A percentile compares a stretch with the other conserved stretches of the same genome.
Evolutionary conservation across 345 rosid species (phyloP).

Genomic region (Brassica carinata): DNA sequence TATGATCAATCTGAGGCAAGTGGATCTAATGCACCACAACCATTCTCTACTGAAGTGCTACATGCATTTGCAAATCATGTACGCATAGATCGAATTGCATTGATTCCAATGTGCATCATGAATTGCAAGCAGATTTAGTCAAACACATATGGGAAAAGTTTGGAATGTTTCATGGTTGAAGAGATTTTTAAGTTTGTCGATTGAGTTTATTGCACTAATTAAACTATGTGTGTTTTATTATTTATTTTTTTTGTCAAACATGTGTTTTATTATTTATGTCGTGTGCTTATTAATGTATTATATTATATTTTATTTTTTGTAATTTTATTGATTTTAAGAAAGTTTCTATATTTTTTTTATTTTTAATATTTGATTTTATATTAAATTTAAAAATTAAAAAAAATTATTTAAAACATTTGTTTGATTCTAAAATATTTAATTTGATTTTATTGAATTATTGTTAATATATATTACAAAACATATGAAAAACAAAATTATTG

Average conservation of each 20-base stretch:
- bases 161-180: background rate
- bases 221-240: background rate
- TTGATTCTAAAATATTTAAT: too few species aligned
- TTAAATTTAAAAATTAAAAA: too few species aligned
- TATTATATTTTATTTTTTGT: too few species aligned
- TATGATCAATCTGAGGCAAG: background rate
- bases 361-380: too few species aligned
- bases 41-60: background rate
- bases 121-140: background rate
- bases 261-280: background rate
- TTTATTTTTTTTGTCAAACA: too few species aligned
- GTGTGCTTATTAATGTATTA: background rate
- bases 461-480: too few species aligned
- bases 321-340: too few species aligned
- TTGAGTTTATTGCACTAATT: background rate
- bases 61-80: background rate
- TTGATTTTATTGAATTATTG: too few species aligned
- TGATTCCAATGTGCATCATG: background rate
- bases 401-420: too few species aligned
- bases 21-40: background rate
- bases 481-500: too few species aligned
- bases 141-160: background rate
- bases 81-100: background rate
- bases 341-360: too few species aligned
- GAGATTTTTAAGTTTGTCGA: background rate